Percentiles rank a stretch among this genome's conserved stretches.
phyloP scores from a whole-genome alignment of 208 protist genomes.

The Crithidia sp. region DNA sequence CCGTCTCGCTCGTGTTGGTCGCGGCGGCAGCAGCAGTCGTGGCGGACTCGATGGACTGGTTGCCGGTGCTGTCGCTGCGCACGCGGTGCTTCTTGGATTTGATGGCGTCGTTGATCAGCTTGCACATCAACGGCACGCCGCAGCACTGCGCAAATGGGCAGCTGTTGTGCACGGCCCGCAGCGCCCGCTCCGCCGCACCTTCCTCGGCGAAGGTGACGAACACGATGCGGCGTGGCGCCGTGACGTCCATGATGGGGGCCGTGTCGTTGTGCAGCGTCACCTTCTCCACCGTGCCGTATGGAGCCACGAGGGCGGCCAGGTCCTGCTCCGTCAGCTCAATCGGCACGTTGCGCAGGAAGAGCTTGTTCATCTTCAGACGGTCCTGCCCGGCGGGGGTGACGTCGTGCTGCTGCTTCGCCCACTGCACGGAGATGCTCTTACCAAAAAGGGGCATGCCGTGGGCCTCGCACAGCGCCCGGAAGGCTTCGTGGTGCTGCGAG shows the following conservation, averaged over 20 bases:
- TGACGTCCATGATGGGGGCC: constrained; percentile 31
- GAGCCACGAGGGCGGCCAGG: constrained; percentile 41
- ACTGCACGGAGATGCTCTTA: constrained; percentile 67
- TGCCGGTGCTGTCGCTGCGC: not conserved
- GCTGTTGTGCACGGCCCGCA: constrained; percentile 48
- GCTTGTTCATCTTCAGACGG: constrained; percentile 74
- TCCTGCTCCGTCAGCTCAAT: constrained; percentile 37
- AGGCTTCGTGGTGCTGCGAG: constrained; percentile 33
- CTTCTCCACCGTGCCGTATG: constrained; percentile 57
- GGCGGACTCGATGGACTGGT: not conserved
- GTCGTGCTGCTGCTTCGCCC: constrained; percentile 75
- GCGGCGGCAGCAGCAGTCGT: not conserved
- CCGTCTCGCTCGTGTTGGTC: not conserved
- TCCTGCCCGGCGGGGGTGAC: constrained; percentile 64
- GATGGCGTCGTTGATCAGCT: constrained; percentile 24
- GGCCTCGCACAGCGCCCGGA: constrained; percentile 32
- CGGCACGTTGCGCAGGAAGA: constrained; percentile 88
- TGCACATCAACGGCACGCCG: constrained; percentile 42
- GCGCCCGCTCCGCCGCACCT: constrained; percentile 55
- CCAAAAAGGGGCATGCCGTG: constrained; percentile 31
- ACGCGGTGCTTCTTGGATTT: constrained; percentile 22
- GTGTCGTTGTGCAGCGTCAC: constrained; percentile 81
- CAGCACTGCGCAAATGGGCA: constrained; percentile 44
- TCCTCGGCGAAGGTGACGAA: constrained; percentile 54
- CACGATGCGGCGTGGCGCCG: constrained; percentile 32